Evolutionary conservation across 495 filamentous ascomycete genomes (phyloP).

Genomic region (Aspergillus affinis): DNA sequence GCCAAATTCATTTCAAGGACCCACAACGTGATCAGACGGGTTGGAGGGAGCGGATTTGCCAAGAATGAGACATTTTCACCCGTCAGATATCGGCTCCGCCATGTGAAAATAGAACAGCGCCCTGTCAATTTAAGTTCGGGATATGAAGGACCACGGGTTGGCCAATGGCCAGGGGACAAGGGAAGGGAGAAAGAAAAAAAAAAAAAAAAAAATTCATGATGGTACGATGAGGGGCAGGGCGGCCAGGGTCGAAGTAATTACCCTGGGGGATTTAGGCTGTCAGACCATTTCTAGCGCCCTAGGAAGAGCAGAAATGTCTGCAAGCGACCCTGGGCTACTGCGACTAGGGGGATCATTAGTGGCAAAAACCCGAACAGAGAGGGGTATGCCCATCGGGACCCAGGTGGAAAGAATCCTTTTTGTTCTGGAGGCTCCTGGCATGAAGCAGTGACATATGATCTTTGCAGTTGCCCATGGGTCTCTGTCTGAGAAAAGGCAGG

Average conservation of each 20-base stretch:
- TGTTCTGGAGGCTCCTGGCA: no score
- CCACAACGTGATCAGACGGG: background rate
- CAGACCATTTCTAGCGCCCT: background rate
- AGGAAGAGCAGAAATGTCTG: background rate
- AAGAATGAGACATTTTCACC: conserved; percentile 12
- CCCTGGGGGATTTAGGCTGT: conserved; percentile 4
- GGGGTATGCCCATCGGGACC: background rate
- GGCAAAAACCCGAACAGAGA: background rate
- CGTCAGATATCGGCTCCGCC: background rate
- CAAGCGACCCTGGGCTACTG: conserved; percentile 1
- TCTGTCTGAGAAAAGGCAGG: no score
- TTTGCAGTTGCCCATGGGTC: background rate
- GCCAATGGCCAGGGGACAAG: background rate
- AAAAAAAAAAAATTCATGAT: background rate
- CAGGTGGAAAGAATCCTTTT: background rate
- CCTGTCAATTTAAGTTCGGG: conserved; percentile 7
- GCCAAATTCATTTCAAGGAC: conserved; percentile 2
- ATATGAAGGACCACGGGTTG: conserved; percentile 8
- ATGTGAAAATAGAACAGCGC: background rate
- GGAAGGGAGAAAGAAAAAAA: background rate
- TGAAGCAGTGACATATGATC: background rate
- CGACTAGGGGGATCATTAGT: background rate
- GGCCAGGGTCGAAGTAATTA: background rate
- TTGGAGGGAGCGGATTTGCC: background rate
- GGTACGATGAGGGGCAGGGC: conserved; percentile 12